Percentiles rank a stretch among this genome's conserved stretches.
Conservation (phyloP, 1,284 basidiomycete species). For the Pyrrhoderma lamaoense region DNA sequence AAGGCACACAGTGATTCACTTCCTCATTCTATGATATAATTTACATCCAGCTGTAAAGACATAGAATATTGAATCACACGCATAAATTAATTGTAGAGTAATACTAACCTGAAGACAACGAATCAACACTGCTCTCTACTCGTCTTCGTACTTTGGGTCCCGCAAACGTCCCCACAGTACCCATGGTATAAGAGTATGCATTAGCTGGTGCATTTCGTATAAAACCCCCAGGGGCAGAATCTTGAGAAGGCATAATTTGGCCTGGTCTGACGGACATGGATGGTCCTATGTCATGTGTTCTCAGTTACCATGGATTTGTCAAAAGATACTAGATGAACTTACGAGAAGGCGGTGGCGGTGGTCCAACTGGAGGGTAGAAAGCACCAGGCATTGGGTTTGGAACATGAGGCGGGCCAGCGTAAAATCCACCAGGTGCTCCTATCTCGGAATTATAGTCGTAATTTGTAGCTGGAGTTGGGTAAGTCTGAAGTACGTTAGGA, state of each 20-base stretch:
- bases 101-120: background rate
- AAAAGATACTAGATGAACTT: background rate
- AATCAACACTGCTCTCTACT: slow-evolving; percentile 28
- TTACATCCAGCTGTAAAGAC: slow-evolving; percentile 2
- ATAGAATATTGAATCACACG: background rate
- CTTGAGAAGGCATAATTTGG: slow-evolving; percentile 8
- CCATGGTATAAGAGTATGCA: slow-evolving; percentile 31
- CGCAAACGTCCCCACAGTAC: slow-evolving; percentile 37
- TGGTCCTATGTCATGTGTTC: background rate
- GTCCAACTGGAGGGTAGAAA: slow-evolving; percentile 17
- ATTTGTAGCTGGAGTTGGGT: background rate
- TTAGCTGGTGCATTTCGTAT: background rate
- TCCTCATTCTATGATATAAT: slow-evolving; percentile 7
- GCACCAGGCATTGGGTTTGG: background rate
- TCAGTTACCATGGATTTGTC: too few species aligned
- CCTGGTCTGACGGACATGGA: slow-evolving; percentile 1
- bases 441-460: background rate
- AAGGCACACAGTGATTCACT: too few species aligned
- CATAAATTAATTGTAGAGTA: background rate
- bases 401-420: background rate
- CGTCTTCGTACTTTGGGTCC: slow-evolving; percentile 37
- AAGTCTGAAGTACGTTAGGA: background rate
- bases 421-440: slow-evolving; percentile 3
- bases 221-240: slow-evolving; percentile 21
- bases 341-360: slow-evolving; percentile 27